Conservation (phyloP, 306 rosid genomes). For the Canavalia ensiformis region DNA sequence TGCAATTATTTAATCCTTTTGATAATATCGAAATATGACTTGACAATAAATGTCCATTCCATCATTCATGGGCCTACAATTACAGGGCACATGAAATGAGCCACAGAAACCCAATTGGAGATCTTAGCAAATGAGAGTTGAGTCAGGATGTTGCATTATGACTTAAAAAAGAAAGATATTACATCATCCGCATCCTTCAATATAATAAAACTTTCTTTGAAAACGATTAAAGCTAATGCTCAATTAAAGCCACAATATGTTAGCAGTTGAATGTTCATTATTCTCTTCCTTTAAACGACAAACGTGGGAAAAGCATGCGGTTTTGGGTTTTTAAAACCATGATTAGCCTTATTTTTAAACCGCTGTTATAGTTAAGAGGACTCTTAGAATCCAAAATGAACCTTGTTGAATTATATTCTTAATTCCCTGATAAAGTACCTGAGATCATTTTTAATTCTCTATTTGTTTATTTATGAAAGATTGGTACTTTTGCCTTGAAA, state of each 20-base stretch:
- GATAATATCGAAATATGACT: slow-evolving; percentile 41
- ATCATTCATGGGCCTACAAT: slow-evolving; percentile 52
- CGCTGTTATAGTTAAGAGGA: slow-evolving; percentile 20
- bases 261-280: slow-evolving; percentile 50
- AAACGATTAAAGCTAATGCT: slow-evolving; percentile 44
- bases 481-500: slow-evolving; percentile 55
- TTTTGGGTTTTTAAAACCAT: slow-evolving; percentile 57
- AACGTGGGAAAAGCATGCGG: slow-evolving; percentile 65
- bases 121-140: slow-evolving; percentile 41
- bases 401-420: slow-evolving; percentile 30
- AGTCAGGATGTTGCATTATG: slow-evolving; percentile 40
- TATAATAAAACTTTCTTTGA: slow-evolving; percentile 19
- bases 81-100: slow-evolving; percentile 28
- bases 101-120: slow-evolving; percentile 43
- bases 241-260: slow-evolving; percentile 40
- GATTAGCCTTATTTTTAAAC: slow-evolving; percentile 49
- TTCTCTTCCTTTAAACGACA: slow-evolving; percentile 65
- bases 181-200: slow-evolving; percentile 48
- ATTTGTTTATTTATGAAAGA: slow-evolving; percentile 27
- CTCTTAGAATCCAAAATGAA: slow-evolving; percentile 31
- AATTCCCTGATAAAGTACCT: slow-evolving; percentile 40
- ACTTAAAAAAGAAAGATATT: slow-evolving; percentile 29
- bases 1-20: slow-evolving; percentile 48
- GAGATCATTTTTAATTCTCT: slow-evolving; percentile 36
- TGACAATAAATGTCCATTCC: slow-evolving; percentile 40